A percentile compares a stretch with the other conserved stretches of the same genome.
phyloP scores from a whole-genome alignment of 108 stramenopile species.

The Cyclotella choctawhatcheeana region DNA sequence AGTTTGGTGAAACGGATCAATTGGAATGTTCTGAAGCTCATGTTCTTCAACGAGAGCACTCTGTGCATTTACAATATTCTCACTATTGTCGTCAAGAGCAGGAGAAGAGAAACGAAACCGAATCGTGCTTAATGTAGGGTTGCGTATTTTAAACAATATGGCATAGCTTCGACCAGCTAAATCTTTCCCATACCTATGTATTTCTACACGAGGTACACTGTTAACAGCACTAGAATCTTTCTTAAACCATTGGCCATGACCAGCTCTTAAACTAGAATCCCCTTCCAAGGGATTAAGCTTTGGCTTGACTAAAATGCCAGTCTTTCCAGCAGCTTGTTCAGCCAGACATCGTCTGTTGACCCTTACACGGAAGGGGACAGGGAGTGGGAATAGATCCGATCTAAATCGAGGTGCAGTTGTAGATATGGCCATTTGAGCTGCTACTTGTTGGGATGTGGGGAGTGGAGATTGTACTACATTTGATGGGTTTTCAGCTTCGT shows the following conservation, averaged over 20 bases:
- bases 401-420: slow-evolving; percentile 31
- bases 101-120: slow-evolving; percentile 57
- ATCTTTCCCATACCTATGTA: slow-evolving; percentile 44
- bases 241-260: slow-evolving; percentile 83
- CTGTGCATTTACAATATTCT: neutral
- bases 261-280: slow-evolving; percentile 77
- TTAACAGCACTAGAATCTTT: slow-evolving; percentile 86
- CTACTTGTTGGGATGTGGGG: slow-evolving; percentile 35
- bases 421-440: slow-evolving; percentile 45
- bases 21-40: slow-evolving; percentile 54
- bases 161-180: slow-evolving; percentile 29
- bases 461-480: neutral
- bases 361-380: slow-evolving; percentile 67
- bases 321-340: slow-evolving; percentile 76
- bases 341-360: slow-evolving; percentile 74
- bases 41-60: slow-evolving; percentile 10
- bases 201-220: slow-evolving; percentile 66
- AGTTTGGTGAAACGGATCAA: slow-evolving; percentile 59
- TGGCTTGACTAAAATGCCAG: slow-evolving; percentile 88
- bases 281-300: slow-evolving; percentile 92
- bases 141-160: slow-evolving; percentile 70
- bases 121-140: slow-evolving; percentile 77
- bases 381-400: slow-evolving; percentile 61
- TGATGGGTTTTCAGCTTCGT: neutral
- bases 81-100: neutral